Conservation (phyloP, 2,329 filamentous ascomycete species). For the Trichoderma harzianum region DNA sequence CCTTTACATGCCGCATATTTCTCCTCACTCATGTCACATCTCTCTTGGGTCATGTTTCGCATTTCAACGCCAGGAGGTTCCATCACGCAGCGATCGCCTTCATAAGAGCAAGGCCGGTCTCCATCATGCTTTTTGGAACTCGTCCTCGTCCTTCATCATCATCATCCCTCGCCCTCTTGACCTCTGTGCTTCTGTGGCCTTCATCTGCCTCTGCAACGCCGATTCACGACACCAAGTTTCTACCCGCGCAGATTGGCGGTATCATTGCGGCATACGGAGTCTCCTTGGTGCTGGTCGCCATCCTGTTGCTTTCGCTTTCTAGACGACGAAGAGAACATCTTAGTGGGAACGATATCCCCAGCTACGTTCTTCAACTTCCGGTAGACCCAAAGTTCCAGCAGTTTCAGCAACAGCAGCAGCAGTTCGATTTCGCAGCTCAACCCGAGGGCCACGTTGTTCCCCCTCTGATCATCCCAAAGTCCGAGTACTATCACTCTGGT, state of each 20-base stretch:
- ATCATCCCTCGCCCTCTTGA: conserved; percentile 27
- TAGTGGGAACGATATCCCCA: conserved; percentile 49
- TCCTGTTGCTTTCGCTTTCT: conserved; percentile 59
- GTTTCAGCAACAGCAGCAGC: background rate
- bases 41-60: conserved; percentile 52
- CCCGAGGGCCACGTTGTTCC: conserved; percentile 46
- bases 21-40: conserved; percentile 43
- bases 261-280: conserved; percentile 81
- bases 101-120: conserved; percentile 30
- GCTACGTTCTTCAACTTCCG: conserved; percentile 30
- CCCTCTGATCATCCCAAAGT: conserved; percentile 44
- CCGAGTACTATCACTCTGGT: conserved; percentile 29
- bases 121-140: conserved; percentile 41
- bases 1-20: conserved; percentile 43
- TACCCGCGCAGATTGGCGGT: conserved; percentile 79
- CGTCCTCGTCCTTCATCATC: conserved; percentile 26
- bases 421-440: conserved; percentile 19
- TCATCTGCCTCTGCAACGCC: conserved; percentile 30
- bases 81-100: conserved; percentile 34
- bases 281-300: conserved; percentile 70
- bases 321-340: conserved; percentile 54
- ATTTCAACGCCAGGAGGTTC: conserved; percentile 43
- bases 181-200: conserved; percentile 27
- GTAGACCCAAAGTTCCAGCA: conserved; percentile 11
- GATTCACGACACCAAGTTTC: conserved; percentile 37